phyloP scores from a whole-genome alignment of 192 early-diverging fungal species.

The Backusella macrospora region DNA sequence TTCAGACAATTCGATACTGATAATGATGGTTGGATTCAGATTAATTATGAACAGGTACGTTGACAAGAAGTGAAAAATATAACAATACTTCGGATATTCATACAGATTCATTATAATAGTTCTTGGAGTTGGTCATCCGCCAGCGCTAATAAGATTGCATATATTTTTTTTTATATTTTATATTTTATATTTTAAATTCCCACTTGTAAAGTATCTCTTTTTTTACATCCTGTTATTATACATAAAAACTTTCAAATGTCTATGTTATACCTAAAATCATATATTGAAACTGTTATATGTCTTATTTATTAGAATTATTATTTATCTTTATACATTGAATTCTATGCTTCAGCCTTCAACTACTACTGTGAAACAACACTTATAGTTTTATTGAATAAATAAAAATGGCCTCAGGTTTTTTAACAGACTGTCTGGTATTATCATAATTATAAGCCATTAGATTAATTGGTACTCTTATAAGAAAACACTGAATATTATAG shows the following conservation, averaged over 20 bases:
- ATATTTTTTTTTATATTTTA: not conserved
- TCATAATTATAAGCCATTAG: not conserved
- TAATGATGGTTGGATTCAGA: conserved; percentile 75
- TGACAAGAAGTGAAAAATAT: not conserved
- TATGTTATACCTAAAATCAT: not conserved
- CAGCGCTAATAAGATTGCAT: conserved; percentile 9
- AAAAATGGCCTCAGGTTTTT: not conserved
- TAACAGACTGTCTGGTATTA: not conserved
- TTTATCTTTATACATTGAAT: not conserved
- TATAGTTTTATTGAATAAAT: not conserved
- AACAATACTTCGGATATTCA: no score
- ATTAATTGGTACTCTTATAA: no score
- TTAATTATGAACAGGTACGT: conserved; percentile 71
- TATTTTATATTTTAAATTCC: not conserved
- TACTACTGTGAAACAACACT: not conserved
- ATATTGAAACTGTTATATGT: no score
- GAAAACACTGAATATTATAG: no score
- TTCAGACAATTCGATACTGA: conserved; percentile 77
- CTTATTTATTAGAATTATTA: not conserved
- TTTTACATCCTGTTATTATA: not conserved
- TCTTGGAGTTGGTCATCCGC: conserved; percentile 18
- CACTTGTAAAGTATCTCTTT: not conserved
- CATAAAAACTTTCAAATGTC: not conserved
- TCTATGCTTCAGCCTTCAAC: no score
- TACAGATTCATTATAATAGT: not conserved